phyloP scores from a whole-genome alignment of 73 alveolate genomes.

The Uronychia setigera region DNA sequence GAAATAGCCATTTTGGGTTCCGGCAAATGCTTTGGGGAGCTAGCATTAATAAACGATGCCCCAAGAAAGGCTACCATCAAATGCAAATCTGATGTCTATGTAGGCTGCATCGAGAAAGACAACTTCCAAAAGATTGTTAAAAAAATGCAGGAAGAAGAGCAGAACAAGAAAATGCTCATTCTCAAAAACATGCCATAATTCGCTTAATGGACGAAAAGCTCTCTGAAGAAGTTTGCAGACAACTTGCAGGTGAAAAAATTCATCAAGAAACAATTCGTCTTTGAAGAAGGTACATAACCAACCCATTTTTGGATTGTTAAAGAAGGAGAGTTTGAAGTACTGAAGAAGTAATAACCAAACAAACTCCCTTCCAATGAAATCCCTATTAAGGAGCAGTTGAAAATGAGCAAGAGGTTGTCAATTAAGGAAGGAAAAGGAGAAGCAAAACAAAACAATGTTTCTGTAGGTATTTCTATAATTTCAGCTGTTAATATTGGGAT shows the following conservation, averaged over 20 bases:
- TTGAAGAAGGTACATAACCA: slow-evolving; percentile 23
- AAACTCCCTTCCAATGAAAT: too few species aligned
- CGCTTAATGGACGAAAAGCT: slow-evolving; percentile 39
- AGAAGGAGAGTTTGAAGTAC: slow-evolving; percentile 56
- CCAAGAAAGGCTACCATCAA: slow-evolving; percentile 71
- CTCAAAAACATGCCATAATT: slow-evolving; percentile 29
- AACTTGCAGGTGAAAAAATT: slow-evolving; percentile 9
- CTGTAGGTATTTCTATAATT: too few species aligned
- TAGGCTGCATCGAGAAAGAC: slow-evolving; percentile 42
- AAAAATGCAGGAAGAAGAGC: slow-evolving; percentile 11
- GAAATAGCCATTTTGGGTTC: slow-evolving; percentile 22
- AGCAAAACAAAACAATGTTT: too few species aligned
- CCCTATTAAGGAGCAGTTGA: background rate
- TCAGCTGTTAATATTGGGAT: background rate
- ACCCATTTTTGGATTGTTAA: slow-evolving; percentile 34
- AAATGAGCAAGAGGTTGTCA: background rate
- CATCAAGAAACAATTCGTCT: slow-evolving; percentile 32
- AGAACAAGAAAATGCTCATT: slow-evolving; percentile 24
- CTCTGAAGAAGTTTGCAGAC: slow-evolving; percentile 22
- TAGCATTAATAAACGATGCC: slow-evolving; percentile 70
- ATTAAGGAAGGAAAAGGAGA: background rate
- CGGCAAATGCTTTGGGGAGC: slow-evolving; percentile 80
- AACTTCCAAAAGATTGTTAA: slow-evolving; percentile 32
- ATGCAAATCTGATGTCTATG: slow-evolving; percentile 37
- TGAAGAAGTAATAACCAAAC: background rate